Evolutionary conservation across 2,329 filamentous ascomycete genomes (phyloP), one percentile per base, ranked within the genome.

Genomic region (Alternaria sp.): DNA sequence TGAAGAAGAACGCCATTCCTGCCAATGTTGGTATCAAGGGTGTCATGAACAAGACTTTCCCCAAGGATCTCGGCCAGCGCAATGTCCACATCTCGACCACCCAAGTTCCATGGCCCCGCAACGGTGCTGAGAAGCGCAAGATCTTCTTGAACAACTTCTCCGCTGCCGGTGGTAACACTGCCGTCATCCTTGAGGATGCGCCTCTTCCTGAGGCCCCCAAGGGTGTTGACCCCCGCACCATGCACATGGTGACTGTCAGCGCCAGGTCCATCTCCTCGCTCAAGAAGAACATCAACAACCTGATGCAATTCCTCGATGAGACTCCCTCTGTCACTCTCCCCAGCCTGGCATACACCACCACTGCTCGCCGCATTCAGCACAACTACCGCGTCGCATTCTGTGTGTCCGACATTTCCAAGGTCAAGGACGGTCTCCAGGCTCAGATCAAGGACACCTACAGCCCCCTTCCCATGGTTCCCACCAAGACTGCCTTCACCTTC

Each of bases 21-120:
- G 83, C 85, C 75, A 85, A 86, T 61, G 83, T 86, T 51, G 85
- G 84, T 69, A 86, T 86, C 77, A 86, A 86, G 77, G 83, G 83
- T 49, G 82, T 84, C 57, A 85, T 86, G 69, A 86, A 86, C 78
- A 85, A 86, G 78, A 82, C 81, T 7, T 86, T 86, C 77, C 84
- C 85, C 23, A 83, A 84, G 65, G 84, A 86, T 69, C 72, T 86
- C 32, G 75, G 73, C 28, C 83, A 85, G 71, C 84, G 85, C 68
- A 86, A 85, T 59, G 83, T 86, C 40, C 81, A 86, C 72, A 86
- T 86, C 61, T 79, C 82, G n/a, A 77, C 78, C 11, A 79, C 79
- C 57, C 78, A 83, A 62, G 81, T 84, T 5, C 74, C 79, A 40
- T 84, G 79, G 69, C 81, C 82, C 26, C 81, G 84, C 25, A 82